Conservation (phyloP, 2,329 filamentous ascomycete genomes). For the Microcyclospora tardicrescens region DNA sequence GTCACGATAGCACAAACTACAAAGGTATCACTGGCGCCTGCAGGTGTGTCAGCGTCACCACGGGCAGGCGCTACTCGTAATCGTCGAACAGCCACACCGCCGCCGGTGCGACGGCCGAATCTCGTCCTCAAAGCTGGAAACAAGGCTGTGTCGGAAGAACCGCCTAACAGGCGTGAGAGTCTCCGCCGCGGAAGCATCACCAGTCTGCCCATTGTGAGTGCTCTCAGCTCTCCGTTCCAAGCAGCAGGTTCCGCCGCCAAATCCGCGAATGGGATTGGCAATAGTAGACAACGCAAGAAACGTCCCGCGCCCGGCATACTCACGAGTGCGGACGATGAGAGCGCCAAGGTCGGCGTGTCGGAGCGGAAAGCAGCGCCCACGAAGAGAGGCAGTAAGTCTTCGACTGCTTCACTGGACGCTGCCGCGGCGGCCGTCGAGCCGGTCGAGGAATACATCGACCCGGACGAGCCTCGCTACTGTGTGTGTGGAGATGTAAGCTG, state of each 20-base stretch:
- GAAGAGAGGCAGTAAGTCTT: constrained; percentile 40
- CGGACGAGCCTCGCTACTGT: constrained; percentile 65
- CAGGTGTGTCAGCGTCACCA: constrained; percentile 22
- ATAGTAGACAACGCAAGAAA: constrained; percentile 43
- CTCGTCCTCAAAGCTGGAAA: constrained; percentile 27
- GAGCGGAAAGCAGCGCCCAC: constrained; percentile 56
- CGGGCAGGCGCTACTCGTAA: constrained; percentile 10
- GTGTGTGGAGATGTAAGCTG: constrained; percentile 68
- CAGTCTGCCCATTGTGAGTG: constrained; percentile 24
- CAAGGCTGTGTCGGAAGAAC: constrained; percentile 38
- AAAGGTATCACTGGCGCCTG: constrained; percentile 33
- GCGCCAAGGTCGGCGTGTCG: constrained; percentile 55
- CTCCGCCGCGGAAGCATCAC: constrained; percentile 35
- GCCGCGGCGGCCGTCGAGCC: constrained; percentile 4
- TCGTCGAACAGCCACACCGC: constrained; percentile 17
- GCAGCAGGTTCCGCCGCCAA: constrained; percentile 7
- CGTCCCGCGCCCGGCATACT: constrained; percentile 61
- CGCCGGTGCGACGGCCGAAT: constrained; percentile 16
- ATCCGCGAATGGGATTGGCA: not conserved
- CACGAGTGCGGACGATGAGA: constrained; percentile 43
- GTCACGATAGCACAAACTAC: constrained; percentile 5
- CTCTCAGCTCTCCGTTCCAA: constrained; percentile 5
- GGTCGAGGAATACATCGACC: constrained; percentile 45
- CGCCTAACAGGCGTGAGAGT: constrained; percentile 27
- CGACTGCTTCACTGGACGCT: constrained; percentile 2